Conservation (phyloP, 2,329 filamentous ascomycete genomes). For the Chaetoscypha palmicola region DNA sequence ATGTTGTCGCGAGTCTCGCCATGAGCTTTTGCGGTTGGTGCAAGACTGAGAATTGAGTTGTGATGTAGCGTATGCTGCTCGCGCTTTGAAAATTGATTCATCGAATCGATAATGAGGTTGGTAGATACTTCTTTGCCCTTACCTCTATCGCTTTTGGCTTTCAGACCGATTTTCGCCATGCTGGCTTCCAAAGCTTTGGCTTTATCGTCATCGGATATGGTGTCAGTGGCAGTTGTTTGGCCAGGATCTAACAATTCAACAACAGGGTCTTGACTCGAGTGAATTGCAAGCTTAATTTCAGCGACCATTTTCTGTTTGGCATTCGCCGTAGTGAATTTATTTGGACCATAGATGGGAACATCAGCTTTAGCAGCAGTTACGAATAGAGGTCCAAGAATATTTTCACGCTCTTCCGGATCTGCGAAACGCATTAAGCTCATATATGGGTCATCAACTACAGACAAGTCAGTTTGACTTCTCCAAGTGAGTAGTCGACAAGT, state of each 20-base stretch:
- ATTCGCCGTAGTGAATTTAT: constrained; percentile 36
- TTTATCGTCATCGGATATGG: not conserved
- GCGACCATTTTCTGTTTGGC: constrained; percentile 23
- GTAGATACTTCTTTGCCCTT: constrained; percentile 1
- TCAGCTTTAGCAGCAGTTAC: constrained; percentile 47
- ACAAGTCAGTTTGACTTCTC: constrained; percentile 25
- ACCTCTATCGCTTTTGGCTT: constrained; percentile 1
- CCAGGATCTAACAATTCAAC: constrained; percentile 16
- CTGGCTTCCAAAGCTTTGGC: constrained; percentile 9
- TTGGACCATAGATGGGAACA: constrained; percentile 49
- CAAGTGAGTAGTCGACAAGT: not conserved
- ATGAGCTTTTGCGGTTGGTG: constrained; percentile 11
- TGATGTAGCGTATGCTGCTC: constrained; percentile 47
- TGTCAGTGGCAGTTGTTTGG: constrained; percentile 2
- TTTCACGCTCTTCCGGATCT: constrained; percentile 45
- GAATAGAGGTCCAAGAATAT: constrained; percentile 48
- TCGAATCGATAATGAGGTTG: not conserved
- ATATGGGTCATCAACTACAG: constrained; percentile 47
- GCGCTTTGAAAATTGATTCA: constrained; percentile 39
- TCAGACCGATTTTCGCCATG: constrained; percentile 12
- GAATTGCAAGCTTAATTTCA: constrained; percentile 22
- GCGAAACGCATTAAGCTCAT: constrained; percentile 49
- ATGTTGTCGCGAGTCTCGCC: constrained; percentile 37
- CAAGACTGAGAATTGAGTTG: constrained; percentile 34
- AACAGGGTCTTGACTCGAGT: constrained; percentile 18